phyloP scores from a whole-genome alignment of 495 filamentous ascomycete genomes.

The Pseudomonodictys pantanalensis region DNA sequence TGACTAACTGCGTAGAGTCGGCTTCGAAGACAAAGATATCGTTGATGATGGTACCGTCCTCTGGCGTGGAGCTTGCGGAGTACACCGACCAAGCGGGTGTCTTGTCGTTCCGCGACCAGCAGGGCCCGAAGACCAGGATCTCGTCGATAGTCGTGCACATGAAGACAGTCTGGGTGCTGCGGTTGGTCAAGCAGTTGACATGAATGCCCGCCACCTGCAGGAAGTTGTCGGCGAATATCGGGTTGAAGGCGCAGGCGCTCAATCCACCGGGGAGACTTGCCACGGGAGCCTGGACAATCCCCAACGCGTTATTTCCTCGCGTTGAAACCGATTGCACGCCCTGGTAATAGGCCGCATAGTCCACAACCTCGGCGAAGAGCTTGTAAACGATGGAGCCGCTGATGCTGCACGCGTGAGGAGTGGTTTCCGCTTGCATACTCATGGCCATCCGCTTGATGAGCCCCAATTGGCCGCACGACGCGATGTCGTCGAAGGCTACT shows the following conservation, averaged over 20 bases:
- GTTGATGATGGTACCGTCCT: neutral
- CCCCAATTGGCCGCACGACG: no score
- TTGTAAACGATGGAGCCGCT: neutral
- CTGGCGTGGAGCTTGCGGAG: neutral
- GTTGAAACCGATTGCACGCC: neutral
- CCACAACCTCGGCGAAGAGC: neutral
- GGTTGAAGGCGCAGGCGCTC: neutral
- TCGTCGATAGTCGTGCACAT: neutral
- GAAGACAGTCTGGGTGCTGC: neutral
- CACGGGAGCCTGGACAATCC: neutral
- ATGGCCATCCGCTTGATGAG: no score
- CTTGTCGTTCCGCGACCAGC: neutral
- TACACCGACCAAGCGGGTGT: neutral
- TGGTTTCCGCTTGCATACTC: no score
- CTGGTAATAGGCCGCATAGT: neutral
- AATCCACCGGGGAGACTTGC: neutral
- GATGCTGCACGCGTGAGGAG: neutral
- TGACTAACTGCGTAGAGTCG: neutral
- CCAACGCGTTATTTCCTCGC: neutral
- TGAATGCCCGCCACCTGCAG: slow-evolving; percentile 45
- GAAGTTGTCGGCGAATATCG: slow-evolving; percentile 41
- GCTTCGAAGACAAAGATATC: slow-evolving; percentile 8
- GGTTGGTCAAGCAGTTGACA: slow-evolving; percentile 41
- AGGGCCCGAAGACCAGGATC: neutral
- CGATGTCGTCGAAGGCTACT: no score